Evolutionary conservation across 257 asterid species (phyloP), one percentile per base, ranked within the genome.

Genomic region (Apocynum venetum): DNA sequence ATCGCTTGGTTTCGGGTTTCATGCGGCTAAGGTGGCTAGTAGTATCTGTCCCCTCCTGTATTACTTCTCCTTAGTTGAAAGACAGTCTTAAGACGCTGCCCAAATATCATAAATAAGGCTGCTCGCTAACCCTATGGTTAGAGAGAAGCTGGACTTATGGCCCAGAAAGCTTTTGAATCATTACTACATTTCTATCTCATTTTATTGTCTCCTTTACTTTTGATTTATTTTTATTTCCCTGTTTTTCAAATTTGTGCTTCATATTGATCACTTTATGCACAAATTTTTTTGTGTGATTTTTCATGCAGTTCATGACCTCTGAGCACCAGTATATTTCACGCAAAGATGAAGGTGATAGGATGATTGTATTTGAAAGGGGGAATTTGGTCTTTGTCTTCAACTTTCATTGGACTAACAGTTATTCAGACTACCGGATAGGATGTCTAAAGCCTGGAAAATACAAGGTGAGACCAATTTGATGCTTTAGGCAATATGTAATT

Each of bases 401-500:
- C 82, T 96, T 96, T 76, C 99, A 93, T 73, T 96, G 97, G 97
- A 88, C 80, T 59, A 83, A 56, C 74, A 95, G 99, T 76, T 96
- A 86, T 85, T 93, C 94, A 8, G 96, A 91, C 82, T 96, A 96
- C 75, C 89, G 83, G 51, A 82, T 93, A 48, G 99, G 99, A 77
- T 96, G 99, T 90, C 81, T 86, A 19, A 87, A 87, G 87, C 91
- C 94, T n/a, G 99, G 98, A 79, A 96, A 96, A 81, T 96, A 96
- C 85, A 90, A 91, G 98, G 99, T 95, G 85, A 49, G 69, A 25
- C 41, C 43, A 51, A 9, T 46, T 65, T 48, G 13, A 48, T 73
- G 69, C 74, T 61, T 63, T 43, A 14, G 43, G 15, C 31, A n/a
- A 14, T 43, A 7, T 14, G 49, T 67, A 41, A 52, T 64, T 43